A percentile compares a stretch with the other conserved stretches of the same genome.
Evolutionary conservation across 805 yeast genomes (phyloP).

Genomic region (Blastobotrys peoriensis): DNA sequence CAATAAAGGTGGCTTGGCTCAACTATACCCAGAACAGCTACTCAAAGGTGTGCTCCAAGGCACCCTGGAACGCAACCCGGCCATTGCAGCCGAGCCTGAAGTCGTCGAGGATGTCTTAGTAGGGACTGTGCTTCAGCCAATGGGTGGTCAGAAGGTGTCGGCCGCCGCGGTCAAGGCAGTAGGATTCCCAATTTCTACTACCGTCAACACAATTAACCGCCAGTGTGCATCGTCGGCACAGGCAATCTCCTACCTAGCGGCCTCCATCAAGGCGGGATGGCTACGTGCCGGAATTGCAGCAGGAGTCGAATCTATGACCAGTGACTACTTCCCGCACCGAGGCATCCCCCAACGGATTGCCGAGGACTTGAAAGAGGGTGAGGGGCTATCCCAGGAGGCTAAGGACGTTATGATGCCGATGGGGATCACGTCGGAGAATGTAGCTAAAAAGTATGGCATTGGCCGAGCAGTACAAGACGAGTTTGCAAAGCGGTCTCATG

Average conservation of each 20-base stretch:
- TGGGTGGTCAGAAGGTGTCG: conserved; percentile 36
- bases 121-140: conserved; percentile 35
- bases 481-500: conserved; percentile 71
- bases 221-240: conserved; percentile 39
- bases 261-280: conserved; percentile 30
- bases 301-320: conserved; percentile 41
- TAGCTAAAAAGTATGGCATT: conserved; percentile 53
- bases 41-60: neutral
- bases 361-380: conserved; percentile 21
- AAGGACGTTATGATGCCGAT: conserved; percentile 74
- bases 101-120: conserved; percentile 34
- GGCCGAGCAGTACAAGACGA: conserved; percentile 63
- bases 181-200: conserved; percentile 33
- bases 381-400: conserved; percentile 34
- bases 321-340: conserved; percentile 36
- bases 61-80: conserved; percentile 9
- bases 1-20: conserved; percentile 34
- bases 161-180: conserved; percentile 33
- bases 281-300: conserved; percentile 34
- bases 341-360: conserved; percentile 34
- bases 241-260: conserved; percentile 33
- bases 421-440: conserved; percentile 85
- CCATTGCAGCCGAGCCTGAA: conserved; percentile 20
- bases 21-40: conserved; percentile 28
- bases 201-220: conserved; percentile 34